Base-by-base conservation (phyloP, 495 filamentous ascomycete genomes). In the Neurospora africana region DNA sequence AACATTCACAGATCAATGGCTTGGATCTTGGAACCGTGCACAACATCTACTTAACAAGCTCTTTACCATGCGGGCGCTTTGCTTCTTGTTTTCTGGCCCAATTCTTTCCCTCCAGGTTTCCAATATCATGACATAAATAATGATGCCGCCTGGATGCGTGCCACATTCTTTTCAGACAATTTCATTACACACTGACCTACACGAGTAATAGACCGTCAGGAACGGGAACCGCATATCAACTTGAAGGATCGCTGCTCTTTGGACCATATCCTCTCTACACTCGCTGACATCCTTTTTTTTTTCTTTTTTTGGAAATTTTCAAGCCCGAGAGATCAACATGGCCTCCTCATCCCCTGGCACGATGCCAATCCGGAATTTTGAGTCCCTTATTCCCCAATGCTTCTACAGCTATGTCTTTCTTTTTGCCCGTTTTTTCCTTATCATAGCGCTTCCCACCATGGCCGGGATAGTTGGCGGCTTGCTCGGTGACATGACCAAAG, bases 401-500 rank as follows among this genome's bases (percentile, higher is more conserved):
- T 65, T 65, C 15, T 65, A 65, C 15, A 65, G 53, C 53, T 65
- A 65, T 17, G 53, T 61, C 23, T 70, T 39, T 70, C 43, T 70
- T 33, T 44, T 47, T 70, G 23, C 43, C 38, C 38, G 43, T 70
- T 11, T 58, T 47, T 21, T 70, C 6, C 38, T 70, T 10, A 23
- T 23, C 38, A 70, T 36, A 23, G 23, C 89, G 95, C 74, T 86
- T 95, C 75, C 84, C 3, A 35, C 87, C 71, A 89, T 93, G 74
- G 89, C 96, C 76, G 92, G 92, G 72, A 88, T 95, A 75, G 89
- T 88, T 3, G 87, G 91, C 71, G 92, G 92, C 78, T 94, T 95
- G 83, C 89, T 95, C 77, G 86, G 89, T 7, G 81, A 89, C 36
- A 92, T 95, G 73, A 86, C 93, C 19, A 75, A 30, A 84, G 79